A percentile compares a stretch with the other conserved stretches of the same genome.
These are phyloP conservation scores for Pythium guiyangense DNA, from an alignment of 352 stramenopile genomes.

Conservation along the genomic window DNA sequence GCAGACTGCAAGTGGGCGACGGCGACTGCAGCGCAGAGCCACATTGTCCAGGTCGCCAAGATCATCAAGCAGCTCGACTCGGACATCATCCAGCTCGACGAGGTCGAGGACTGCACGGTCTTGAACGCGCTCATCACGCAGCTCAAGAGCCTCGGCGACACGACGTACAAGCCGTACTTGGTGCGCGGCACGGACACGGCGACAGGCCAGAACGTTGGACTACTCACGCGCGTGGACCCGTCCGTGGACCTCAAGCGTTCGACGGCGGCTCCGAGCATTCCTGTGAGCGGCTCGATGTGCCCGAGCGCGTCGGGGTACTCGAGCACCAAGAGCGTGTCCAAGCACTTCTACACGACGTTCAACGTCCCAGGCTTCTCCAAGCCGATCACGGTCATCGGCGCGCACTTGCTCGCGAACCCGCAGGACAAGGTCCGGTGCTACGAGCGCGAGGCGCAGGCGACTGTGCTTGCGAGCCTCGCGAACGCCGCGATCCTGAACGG, in stretches of 20 bases:
- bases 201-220: no score
- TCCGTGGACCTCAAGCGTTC: no score
- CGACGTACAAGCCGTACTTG: conserved; percentile 55
- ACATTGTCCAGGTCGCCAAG: conserved; percentile 49
- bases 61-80: conserved; percentile 44
- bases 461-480: conserved; percentile 39
- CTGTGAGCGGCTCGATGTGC: no score
- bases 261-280: no score
- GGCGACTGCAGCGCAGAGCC: conserved; percentile 26
- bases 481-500: conserved; percentile 31
- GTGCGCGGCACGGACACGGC: no score
- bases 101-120: conserved; percentile 55
- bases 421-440: conserved; percentile 47
- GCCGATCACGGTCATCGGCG: conserved; percentile 58
- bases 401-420: conserved; percentile 60
- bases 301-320: no score
- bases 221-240: no score
- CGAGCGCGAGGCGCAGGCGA: conserved; percentile 60
- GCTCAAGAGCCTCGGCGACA: conserved; percentile 38
- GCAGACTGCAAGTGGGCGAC: conserved; percentile 51
- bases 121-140: conserved; percentile 47
- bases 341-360: conserved; percentile 71
- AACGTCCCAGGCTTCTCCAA: conserved; percentile 60
- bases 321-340: no score
- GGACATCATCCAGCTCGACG: conserved; percentile 65